Conservation (phyloP, 2,329 filamentous ascomycete species). For the Emydomyces testavorans region DNA sequence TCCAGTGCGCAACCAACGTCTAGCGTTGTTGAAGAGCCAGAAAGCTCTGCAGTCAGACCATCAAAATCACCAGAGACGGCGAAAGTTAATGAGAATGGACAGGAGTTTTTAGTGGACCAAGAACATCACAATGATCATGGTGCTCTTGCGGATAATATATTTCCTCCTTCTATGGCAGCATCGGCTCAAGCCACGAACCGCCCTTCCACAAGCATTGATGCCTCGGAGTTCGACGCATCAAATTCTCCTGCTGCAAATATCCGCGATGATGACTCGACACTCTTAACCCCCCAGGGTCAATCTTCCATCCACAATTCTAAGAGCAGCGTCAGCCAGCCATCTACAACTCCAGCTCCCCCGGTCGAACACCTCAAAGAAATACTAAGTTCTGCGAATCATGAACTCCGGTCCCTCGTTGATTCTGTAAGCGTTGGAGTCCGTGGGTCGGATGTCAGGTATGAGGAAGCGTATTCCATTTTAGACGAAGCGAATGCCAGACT, state of each 20-base stretch:
- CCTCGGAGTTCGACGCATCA: not conserved
- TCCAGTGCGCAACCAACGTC: not conserved
- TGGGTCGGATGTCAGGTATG: conserved; percentile 42
- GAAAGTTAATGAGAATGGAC: not conserved
- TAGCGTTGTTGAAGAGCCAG: not conserved
- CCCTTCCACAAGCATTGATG: not conserved
- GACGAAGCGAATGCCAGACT: conserved; percentile 46
- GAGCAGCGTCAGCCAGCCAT: not conserved
- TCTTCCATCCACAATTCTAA: not conserved
- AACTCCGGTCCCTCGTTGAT: conserved; percentile 48
- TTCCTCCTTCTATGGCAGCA: not conserved
- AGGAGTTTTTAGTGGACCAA: not conserved
- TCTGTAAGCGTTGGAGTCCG: conserved; percentile 49
- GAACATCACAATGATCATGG: not conserved
- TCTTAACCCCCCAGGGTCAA: not conserved
- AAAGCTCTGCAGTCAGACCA: not conserved
- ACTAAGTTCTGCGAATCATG: conserved; percentile 45
- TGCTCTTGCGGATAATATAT: not conserved
- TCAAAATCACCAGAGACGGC: no score
- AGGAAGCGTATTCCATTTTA: conserved; percentile 40
- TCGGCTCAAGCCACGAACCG: not conserved
- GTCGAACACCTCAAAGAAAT: not conserved
- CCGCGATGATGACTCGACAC: no score
- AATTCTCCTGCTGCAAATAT: no score
- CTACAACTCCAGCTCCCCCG: not conserved